A percentile compares a stretch with the other conserved stretches of the same genome.
Evolutionary conservation across 2,329 filamentous ascomycete genomes (phyloP).

Genomic region (Fusarium sp.): DNA sequence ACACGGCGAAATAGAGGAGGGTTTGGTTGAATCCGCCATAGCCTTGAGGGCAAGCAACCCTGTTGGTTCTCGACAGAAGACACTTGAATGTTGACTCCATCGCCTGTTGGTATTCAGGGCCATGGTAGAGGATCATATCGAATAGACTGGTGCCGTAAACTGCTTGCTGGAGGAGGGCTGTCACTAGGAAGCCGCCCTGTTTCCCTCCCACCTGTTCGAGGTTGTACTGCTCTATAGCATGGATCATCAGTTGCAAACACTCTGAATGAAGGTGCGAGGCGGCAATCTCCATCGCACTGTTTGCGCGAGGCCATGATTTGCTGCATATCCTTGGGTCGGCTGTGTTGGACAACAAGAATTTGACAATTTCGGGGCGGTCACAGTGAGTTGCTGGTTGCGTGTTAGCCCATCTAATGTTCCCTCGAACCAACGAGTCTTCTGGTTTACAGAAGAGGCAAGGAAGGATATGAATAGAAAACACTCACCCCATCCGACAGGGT

Average conservation of each 20-base stretch:
- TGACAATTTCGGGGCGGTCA: background rate
- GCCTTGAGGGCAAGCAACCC: background rate
- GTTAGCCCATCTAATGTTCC: background rate
- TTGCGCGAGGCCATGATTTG: background rate
- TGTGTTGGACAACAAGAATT: background rate
- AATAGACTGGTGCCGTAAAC: background rate
- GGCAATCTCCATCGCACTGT: background rate
- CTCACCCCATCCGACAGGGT: background rate
- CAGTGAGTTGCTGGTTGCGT: background rate
- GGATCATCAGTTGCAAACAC: background rate
- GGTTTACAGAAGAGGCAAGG: background rate
- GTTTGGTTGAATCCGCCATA: background rate
- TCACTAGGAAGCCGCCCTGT: background rate
- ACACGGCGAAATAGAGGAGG: background rate
- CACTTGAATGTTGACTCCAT: background rate
- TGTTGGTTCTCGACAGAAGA: background rate
- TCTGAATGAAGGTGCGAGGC: background rate
- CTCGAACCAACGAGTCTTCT: background rate
- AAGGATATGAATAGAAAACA: background rate
- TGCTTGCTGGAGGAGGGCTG: background rate
- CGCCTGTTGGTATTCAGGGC: background rate
- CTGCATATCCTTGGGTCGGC: background rate
- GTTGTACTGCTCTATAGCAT: background rate
- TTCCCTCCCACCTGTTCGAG: background rate
- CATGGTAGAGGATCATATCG: background rate